phyloP scores from a whole-genome alignment of 2,329 filamentous ascomycete species.

The Ambrosiella cleistominuta region DNA sequence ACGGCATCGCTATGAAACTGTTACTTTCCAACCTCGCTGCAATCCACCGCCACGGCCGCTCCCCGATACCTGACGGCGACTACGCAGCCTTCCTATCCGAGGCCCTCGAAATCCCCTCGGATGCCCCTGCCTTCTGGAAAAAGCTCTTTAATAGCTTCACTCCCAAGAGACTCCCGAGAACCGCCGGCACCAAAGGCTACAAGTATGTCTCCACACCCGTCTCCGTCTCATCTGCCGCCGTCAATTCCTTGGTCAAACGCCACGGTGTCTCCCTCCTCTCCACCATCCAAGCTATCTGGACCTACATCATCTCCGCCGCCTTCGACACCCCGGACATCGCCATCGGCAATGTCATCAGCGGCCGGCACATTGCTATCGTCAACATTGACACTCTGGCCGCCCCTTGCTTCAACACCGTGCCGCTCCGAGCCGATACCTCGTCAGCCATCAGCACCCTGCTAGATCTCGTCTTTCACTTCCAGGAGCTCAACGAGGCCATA shows the following conservation, averaged over 20 bases:
- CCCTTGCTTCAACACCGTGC: conserved; percentile 83
- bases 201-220: too few species aligned
- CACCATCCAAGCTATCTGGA: conserved; percentile 57
- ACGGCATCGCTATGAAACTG: conserved; percentile 57
- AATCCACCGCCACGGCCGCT: conserved; percentile 27
- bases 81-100: conserved; percentile 48
- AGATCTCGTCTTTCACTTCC: conserved; percentile 41
- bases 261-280: conserved; percentile 43
- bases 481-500: conserved; percentile 42
- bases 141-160: conserved; percentile 27
- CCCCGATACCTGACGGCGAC: conserved; percentile 31
- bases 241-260: neutral
- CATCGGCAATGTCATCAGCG: conserved; percentile 75
- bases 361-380: conserved; percentile 49
- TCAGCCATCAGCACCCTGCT: conserved; percentile 27
- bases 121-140: conserved; percentile 49
- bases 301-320: conserved; percentile 40
- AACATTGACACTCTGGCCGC: conserved; percentile 58
- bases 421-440: conserved; percentile 38
- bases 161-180: neutral
- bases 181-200: neutral
- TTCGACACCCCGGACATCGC: conserved; percentile 49
- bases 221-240: neutral
- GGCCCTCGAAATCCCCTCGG: conserved; percentile 30
- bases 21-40: conserved; percentile 55